phyloP scores from a whole-genome alignment of 73 alveolate genomes.

The Breviolum minutum region DNA sequence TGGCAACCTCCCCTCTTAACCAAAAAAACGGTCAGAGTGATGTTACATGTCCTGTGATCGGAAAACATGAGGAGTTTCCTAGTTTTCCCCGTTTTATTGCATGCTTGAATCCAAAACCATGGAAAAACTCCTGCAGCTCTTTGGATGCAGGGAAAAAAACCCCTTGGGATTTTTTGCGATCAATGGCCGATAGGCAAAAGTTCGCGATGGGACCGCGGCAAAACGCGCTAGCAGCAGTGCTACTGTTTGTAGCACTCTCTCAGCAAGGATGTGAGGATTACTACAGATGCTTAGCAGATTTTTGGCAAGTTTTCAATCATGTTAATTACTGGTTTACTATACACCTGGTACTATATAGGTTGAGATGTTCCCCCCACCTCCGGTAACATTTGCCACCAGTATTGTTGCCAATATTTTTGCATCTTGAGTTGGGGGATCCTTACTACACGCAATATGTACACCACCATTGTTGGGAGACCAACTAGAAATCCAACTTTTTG shows the following conservation, averaged over 20 bases:
- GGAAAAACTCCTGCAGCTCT: neutral
- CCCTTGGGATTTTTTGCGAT: too few species aligned
- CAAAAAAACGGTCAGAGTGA: neutral
- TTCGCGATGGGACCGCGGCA: too few species aligned
- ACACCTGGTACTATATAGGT: too few species aligned
- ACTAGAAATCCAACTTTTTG: too few species aligned
- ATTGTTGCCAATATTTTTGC: too few species aligned
- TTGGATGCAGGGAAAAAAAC: too few species aligned
- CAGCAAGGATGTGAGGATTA: constrained; percentile 34
- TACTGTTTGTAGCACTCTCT: constrained; percentile 18
- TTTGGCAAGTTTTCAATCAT: neutral
- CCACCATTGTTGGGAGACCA: too few species aligned
- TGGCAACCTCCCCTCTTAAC: neutral
- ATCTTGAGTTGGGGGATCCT: too few species aligned
- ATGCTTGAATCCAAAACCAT: neutral
- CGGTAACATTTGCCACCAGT: too few species aligned
- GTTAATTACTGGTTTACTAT: too few species aligned
- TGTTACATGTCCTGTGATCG: neutral
- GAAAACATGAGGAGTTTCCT: neutral
- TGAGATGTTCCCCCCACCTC: too few species aligned
- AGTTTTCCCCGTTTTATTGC: neutral
- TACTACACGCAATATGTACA: too few species aligned
- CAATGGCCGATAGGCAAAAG: neutral
- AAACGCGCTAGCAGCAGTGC: constrained; percentile 22
- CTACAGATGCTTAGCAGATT: neutral